Evolutionary conservation across 768 basidiomycete species (phyloP), one percentile per base, ranked within the genome.

Genomic region (Lactifluus rugatus): DNA sequence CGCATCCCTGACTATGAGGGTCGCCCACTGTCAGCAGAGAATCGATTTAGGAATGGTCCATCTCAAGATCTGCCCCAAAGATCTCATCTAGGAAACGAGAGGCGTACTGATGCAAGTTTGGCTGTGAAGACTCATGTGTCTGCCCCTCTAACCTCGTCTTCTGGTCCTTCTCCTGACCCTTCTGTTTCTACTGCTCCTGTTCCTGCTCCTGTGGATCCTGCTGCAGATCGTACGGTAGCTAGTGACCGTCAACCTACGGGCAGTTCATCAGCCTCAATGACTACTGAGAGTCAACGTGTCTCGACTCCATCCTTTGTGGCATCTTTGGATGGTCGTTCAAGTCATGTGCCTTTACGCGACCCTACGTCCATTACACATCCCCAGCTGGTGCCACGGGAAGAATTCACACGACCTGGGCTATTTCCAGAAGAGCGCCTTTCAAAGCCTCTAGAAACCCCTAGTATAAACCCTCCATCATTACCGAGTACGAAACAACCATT

Each of bases 361-460:
- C 46, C 50, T 16, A 26, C 54, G 32, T 51, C 51, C 19, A 52
- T 32, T 28, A 32, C 62, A 42, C 41, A 44, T 48, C 46, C 62
- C 36, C 52, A 54, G 25, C 50, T 50, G 19, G 44, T 47, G 39
- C 17, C 26, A 25, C 54, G 52, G 31, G 25, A 6, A 34, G 56
- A 51, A 31, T 17, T 32, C 17, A 44, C 26, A 17, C 62, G 58
- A 2, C 48, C 62, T 36, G 45, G 54, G 5, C 63, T 64, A 25
- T 45, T 58, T 52, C 45, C 65, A 7, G 69, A 68, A 56, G 68
- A 65, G 31, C 68, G 67, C n/a, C 41, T 64, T 2, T 62, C 64
- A 23, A 52, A 60, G 51, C 44, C 53, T 42, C 32, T 46, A 16
- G 69, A 68, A 55, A 64, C 57, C 17, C 64, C 66, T 47, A 39